phyloP scores from a whole-genome alignment of 305 asterid species.

The Striga hermonthica region DNA sequence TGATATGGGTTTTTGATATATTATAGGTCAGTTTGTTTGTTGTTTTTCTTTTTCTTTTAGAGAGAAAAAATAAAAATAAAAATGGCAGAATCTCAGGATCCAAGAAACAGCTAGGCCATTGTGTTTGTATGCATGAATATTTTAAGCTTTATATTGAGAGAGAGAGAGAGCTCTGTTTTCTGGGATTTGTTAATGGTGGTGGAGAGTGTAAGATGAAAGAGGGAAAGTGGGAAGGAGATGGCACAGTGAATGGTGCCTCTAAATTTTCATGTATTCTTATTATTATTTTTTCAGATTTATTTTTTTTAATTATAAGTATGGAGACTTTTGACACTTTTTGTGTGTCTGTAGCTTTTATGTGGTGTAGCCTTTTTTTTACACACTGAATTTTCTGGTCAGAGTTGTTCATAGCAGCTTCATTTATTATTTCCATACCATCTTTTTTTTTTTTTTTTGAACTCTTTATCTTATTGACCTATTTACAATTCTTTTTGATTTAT shows the following conservation, averaged over 20 bases:
- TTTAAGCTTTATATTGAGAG: neutral
- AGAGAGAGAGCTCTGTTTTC: conserved; percentile 29
- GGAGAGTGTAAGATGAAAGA: conserved; percentile 9
- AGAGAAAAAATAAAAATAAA: conserved; percentile 27
- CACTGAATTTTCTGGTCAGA: no score
- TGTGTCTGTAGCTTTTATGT: no score
- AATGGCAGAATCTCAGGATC: conserved; percentile 91
- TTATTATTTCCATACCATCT: no score
- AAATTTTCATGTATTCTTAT: conserved; percentile 19
- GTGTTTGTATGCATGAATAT: conserved; percentile 32
- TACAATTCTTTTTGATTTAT: no score
- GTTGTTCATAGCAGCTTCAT: no score
- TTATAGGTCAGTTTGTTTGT: conserved; percentile 28
- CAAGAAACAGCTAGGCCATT: conserved; percentile 93
- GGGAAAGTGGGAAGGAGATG: neutral
- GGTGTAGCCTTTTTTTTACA: no score
- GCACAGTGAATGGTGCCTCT: conserved; percentile 24
- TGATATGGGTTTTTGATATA: conserved; percentile 36
- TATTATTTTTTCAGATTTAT: no score
- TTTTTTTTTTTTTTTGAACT: no score
- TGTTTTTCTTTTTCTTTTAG: no score
- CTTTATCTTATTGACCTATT: no score
- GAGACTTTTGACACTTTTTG: neutral
- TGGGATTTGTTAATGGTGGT: conserved; percentile 46
- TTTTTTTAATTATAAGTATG: neutral